phyloP scores from a whole-genome alignment of 208 protist species.

The Leishmania tarentolae region DNA sequence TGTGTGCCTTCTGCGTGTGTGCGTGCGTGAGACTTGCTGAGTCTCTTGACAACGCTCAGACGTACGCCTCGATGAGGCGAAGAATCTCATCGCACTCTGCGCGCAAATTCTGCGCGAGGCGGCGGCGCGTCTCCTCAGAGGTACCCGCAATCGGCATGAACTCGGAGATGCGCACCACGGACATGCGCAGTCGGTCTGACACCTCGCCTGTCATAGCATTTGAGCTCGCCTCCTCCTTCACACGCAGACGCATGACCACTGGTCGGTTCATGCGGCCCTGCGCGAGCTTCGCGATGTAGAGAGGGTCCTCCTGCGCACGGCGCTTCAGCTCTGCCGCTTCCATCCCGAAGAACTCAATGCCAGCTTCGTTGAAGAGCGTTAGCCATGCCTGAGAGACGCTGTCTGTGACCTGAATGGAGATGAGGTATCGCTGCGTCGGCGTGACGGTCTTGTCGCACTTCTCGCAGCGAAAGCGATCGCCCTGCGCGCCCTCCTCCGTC shows the following conservation, averaged over 20 bases:
- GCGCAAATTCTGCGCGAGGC: slow-evolving; percentile 69
- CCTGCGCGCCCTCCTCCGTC: slow-evolving; percentile 73
- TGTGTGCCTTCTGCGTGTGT: neutral
- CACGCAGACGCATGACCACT: slow-evolving; percentile 84
- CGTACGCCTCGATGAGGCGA: slow-evolving; percentile 76
- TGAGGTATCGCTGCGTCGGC: slow-evolving; percentile 85
- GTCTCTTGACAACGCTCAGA: slow-evolving; percentile 20
- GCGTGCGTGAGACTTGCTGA: neutral
- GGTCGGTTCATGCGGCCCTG: slow-evolving; percentile 88
- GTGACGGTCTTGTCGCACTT: slow-evolving; percentile 84
- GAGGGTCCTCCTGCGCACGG: slow-evolving; percentile 71
- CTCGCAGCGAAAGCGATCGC: slow-evolving; percentile 85
- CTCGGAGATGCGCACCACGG: slow-evolving; percentile 77
- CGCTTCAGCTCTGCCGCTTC: slow-evolving; percentile 82
- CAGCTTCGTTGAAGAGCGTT: slow-evolving; percentile 91
- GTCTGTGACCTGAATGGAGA: slow-evolving; percentile 88
- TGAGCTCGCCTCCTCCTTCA: slow-evolving; percentile 79
- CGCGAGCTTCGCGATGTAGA: slow-evolving; percentile 75
- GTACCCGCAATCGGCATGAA: slow-evolving; percentile 83
- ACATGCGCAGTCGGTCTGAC: slow-evolving; percentile 81
- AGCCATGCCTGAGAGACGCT: slow-evolving; percentile 90
- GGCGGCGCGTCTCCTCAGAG: slow-evolving; percentile 66
- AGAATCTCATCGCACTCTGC: slow-evolving; percentile 85
- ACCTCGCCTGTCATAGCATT: slow-evolving; percentile 58
- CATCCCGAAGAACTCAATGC: slow-evolving; percentile 89